Evolutionary conservation across 176 grass and related monocot species (phyloP), one percentile per base, ranked within the genome.

Genomic region (Thinopyrum elongatum): DNA sequence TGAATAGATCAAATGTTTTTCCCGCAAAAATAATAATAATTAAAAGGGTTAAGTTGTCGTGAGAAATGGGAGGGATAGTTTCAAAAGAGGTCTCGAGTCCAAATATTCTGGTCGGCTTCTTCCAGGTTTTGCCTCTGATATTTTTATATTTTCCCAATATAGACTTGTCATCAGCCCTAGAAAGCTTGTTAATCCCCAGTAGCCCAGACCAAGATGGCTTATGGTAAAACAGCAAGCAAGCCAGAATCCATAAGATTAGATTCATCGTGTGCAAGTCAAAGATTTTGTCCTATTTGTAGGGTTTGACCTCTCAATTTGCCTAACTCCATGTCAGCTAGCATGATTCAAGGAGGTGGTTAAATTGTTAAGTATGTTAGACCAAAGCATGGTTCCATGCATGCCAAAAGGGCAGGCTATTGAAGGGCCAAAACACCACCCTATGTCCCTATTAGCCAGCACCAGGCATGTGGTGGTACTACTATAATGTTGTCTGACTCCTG

Each of bases 351-450:
- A 65, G 58, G 51, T 55, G 51, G 51, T 41, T 72, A 73, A 1
- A 26, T 27, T 10, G 16, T 74, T 19, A 34, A 2, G 4, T 64
- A 1, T 44, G 30, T 1, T 70, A 12, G 15, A 15, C 17, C 33
- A 46, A 70, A 75, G 47, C 59, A 87, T 75, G 67, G 46, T 75
- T 74, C 19, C 34, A 72, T 73, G 19, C 61, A 19, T 74, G 59
- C n/a, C 34, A 73, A 72, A 59, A 82, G 49, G 74, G 29, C 19
- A 42, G 21, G 55, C 38, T 35, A 70, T 25, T 25, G 14, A 9
- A 78, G 68, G 49, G 70, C 55, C 8, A 28, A 35, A n/a, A 71
- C 14, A 82, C 44, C 49, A 67, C 29, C 65, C 65, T 22, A 69
- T 22, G 65, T 22, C 10, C 76, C 41, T 63, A 46, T 10, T 68